These are phyloP conservation scores for Mycena sp. DNA, from an alignment of 1,284 basidiomycete genomes.

Conservation along the genomic window DNA sequence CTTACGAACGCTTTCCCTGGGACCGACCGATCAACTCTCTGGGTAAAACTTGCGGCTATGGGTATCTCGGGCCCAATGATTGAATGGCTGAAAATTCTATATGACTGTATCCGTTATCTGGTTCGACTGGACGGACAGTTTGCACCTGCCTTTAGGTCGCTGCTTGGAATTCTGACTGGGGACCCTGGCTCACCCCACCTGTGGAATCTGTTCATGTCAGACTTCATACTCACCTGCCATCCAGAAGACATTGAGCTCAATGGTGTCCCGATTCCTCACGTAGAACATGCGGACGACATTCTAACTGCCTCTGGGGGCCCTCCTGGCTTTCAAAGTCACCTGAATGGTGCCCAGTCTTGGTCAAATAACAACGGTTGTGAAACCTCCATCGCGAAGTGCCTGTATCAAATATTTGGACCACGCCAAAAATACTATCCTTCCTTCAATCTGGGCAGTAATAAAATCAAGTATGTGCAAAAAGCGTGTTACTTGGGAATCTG, in stretches of 20 bases:
- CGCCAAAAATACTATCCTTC: too few relatives aligned
- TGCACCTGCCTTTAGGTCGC: constrained; percentile 29
- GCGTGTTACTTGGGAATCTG: too few relatives aligned
- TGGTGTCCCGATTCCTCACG: constrained; percentile 32
- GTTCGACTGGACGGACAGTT: neutral
- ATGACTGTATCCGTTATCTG: constrained; percentile 29
- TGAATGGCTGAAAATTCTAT: too few relatives aligned
- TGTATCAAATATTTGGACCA: constrained; percentile 37
- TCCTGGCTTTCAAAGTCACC: constrained; percentile 35
- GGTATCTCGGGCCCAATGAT: constrained; percentile 28
- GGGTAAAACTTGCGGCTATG: constrained; percentile 23
- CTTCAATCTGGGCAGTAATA: too few relatives aligned
- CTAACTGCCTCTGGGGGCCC: constrained; percentile 35
- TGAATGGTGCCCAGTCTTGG: constrained; percentile 32
- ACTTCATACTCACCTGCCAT: constrained; percentile 7
- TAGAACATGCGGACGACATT: constrained; percentile 45
- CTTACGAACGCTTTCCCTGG: constrained; percentile 35
- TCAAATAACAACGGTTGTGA: constrained; percentile 35
- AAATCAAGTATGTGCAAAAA: too few relatives aligned
- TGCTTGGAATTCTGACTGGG: constrained; percentile 41
- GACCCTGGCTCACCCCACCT: constrained; percentile 44
- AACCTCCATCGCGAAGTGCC: constrained; percentile 25
- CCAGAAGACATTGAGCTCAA: too few relatives aligned
- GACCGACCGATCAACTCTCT: constrained; percentile 31
- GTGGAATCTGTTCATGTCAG: constrained; percentile 43